Evolutionary conservation across 331 rosid species (phyloP).

Genomic region (Quercus lobata): DNA sequence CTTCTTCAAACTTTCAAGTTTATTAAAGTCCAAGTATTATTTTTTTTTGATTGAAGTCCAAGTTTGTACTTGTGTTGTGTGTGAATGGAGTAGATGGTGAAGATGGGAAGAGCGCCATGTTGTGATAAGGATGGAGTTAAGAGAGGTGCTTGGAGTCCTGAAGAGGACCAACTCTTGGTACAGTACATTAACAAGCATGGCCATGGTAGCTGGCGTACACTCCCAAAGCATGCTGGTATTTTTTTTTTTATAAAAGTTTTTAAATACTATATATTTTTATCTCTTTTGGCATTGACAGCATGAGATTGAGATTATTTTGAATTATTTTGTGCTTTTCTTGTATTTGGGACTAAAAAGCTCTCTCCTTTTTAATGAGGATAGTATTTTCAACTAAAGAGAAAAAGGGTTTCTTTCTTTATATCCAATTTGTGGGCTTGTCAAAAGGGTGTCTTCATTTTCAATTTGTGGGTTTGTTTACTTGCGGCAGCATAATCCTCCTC

Average conservation of each 20-base stretch:
- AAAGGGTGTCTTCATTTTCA: not conserved
- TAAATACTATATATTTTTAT: not conserved
- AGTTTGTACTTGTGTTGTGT: not conserved
- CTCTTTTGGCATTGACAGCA: not conserved
- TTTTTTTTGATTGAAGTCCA: no score
- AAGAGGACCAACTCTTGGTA: constrained; percentile 38
- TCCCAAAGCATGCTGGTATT: constrained; percentile 49
- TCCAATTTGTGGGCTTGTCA: not conserved
- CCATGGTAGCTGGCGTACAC: constrained; percentile 48
- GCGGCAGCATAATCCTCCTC: no score
- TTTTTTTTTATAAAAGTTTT: not conserved
- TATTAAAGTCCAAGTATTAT: not conserved
- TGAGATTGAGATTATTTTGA: no score
- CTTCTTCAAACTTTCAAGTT: not conserved
- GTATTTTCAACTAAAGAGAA: no score
- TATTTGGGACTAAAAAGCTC: not conserved
- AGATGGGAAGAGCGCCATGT: constrained; percentile 46
- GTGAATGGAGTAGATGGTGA: constrained; percentile 3
- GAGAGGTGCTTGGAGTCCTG: constrained; percentile 46
- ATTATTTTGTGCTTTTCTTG: not conserved
- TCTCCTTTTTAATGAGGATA: not conserved
- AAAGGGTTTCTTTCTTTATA: not conserved
- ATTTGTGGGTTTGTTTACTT: not conserved
- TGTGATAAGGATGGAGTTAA: constrained; percentile 47
- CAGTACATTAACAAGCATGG: constrained; percentile 39